A percentile compares a stretch with the other conserved stretches of the same genome.
Evolutionary conservation across 148 eudicot species (phyloP).

Genomic region (Rhododendron griersonianum): DNA sequence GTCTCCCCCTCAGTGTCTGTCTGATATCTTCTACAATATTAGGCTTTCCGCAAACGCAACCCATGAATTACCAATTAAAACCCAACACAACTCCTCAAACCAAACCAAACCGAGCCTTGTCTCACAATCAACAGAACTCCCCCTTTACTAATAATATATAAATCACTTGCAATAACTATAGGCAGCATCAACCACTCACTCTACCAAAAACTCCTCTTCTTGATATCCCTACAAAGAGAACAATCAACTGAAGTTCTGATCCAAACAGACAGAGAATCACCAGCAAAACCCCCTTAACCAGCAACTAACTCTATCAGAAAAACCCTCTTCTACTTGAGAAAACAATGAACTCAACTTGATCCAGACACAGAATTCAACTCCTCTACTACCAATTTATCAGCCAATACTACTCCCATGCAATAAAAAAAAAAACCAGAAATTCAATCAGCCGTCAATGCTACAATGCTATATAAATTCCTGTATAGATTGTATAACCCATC

Average conservation of each 20-base stretch:
- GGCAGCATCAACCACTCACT: not conserved
- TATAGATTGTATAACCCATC: not conserved
- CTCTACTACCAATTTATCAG: not conserved
- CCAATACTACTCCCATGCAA: not conserved
- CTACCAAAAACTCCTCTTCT: slow-evolving; percentile 4
- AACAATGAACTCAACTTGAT: not conserved
- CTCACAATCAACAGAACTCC: not conserved
- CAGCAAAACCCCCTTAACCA: slow-evolving; percentile 14
- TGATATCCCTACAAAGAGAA: slow-evolving; percentile 2
- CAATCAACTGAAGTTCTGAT: not conserved
- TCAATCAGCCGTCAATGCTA: not conserved
- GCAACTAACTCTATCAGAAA: not conserved
- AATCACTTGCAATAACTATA: slow-evolving; percentile 5
- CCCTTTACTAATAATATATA: slow-evolving; percentile 8
- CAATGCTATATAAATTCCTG: not conserved
- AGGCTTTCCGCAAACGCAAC: slow-evolving; percentile 61
- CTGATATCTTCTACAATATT: slow-evolving; percentile 31
- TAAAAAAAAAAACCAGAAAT: not conserved
- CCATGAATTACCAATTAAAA: slow-evolving; percentile 41
- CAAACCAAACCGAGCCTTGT: not conserved
- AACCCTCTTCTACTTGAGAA: not conserved
- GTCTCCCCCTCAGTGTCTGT: slow-evolving; percentile 38
- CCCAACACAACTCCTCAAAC: slow-evolving; percentile 4
- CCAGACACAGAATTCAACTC: slow-evolving; percentile 1
- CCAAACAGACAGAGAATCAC: not conserved